A percentile compares a stretch with the other conserved stretches of the same genome.
Conservation (phyloP, 2,329 filamentous ascomycete genomes). For the Ceratocystis destructans region DNA sequence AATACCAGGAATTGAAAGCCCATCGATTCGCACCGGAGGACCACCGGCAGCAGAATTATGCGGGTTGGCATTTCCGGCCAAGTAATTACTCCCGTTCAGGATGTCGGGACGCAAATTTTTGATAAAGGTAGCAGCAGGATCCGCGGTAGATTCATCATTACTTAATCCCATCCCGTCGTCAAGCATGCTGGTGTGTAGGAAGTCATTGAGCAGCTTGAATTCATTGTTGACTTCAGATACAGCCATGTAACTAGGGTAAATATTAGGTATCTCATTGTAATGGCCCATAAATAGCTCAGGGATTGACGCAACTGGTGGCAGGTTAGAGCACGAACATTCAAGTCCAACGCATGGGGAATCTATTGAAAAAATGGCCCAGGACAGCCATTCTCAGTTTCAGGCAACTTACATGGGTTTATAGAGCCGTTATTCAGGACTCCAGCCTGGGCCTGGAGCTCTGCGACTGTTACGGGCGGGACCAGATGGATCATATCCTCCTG, state of each 20-base stretch:
- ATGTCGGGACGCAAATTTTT: constrained; percentile 15
- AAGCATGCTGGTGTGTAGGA: constrained; percentile 78
- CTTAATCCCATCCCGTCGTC: constrained; percentile 48
- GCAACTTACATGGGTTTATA: constrained; percentile 59
- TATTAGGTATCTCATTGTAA: constrained; percentile 87
- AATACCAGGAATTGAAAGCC: constrained; percentile 21
- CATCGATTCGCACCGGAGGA: not conserved
- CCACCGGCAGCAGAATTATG: constrained; percentile 3
- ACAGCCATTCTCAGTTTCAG: not conserved
- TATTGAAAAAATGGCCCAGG: not conserved
- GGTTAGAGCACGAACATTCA: not conserved
- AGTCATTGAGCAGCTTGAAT: constrained; percentile 93
- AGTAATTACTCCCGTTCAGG: not conserved
- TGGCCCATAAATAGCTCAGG: constrained; percentile 46
- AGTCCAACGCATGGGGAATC: not conserved
- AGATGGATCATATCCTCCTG: constrained; percentile 48
- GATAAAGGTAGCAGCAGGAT: constrained; percentile 21
- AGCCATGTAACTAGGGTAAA: constrained; percentile 92
- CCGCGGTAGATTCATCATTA: constrained; percentile 25
- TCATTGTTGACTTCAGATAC: constrained; percentile 84
- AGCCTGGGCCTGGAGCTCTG: constrained; percentile 44
- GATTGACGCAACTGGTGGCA: constrained; percentile 6
- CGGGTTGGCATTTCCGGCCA: not conserved
- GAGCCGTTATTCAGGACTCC: constrained; percentile 36
- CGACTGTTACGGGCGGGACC: constrained; percentile 56